These are phyloP conservation scores for Colletotrichum echinochloae DNA, from an alignment of 2,329 filamentous ascomycete species.

Conservation along the genomic window DNA sequence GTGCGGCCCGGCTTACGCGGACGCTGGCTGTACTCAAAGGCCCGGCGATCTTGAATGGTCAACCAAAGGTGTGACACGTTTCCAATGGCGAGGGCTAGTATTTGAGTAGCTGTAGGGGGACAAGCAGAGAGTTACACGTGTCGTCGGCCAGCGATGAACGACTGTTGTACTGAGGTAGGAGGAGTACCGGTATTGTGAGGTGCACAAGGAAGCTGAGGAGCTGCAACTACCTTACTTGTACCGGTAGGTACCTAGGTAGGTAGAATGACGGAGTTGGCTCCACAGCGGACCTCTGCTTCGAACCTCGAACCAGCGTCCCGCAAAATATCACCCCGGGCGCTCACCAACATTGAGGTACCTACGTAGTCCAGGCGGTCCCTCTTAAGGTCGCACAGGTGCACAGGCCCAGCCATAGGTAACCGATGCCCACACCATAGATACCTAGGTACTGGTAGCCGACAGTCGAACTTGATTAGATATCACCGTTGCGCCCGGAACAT, in stretches of 20 bases:
- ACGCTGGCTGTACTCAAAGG: not conserved
- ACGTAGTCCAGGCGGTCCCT: too few species aligned
- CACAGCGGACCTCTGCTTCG: conserved; percentile 26
- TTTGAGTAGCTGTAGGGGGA: not conserved
- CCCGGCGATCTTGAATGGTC: not conserved
- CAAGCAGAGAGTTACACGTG: not conserved
- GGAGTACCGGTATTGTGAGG: not conserved
- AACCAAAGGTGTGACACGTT: not conserved
- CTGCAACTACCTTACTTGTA: conserved; percentile 2
- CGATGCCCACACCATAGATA: too few species aligned
- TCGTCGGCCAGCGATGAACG: not conserved
- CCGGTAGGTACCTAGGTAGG: too few species aligned
- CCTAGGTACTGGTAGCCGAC: not conserved
- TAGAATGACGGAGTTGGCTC: conserved; percentile 26
- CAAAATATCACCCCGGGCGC: too few species aligned
- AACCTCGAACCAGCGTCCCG: not conserved
- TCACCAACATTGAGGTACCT: too few species aligned
- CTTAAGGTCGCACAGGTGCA: too few species aligned
- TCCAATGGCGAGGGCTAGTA: not conserved
- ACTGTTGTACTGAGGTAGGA: not conserved
- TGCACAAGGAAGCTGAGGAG: conserved; percentile 1
- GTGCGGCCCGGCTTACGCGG: not conserved
- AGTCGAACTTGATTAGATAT: not conserved
- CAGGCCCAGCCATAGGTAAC: conserved; percentile 3
- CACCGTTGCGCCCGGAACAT: not conserved